Evolutionary conservation across 192 early-diverging fungal genomes (phyloP).

Genomic region (Diversispora epigaea): DNA sequence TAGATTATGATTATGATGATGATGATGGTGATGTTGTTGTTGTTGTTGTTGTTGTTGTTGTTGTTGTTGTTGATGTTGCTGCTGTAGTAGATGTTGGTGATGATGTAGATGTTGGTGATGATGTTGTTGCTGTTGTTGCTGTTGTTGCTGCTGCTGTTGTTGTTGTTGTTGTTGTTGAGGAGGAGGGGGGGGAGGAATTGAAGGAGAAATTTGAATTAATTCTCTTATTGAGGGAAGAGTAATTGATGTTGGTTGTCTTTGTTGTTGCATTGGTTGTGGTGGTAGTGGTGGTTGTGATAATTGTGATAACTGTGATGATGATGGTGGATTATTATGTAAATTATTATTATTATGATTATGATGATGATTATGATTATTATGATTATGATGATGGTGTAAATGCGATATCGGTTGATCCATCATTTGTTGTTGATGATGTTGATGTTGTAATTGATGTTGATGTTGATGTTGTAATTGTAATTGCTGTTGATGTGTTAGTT

Average conservation of each 20-base stretch:
- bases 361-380: background rate
- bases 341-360: background rate
- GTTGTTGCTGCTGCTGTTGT: background rate
- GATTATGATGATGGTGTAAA: background rate
- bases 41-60: no score
- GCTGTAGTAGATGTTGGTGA: background rate
- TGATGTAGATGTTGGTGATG: background rate
- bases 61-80: constrained; percentile 9
- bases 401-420: background rate
- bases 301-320: constrained; percentile 7
- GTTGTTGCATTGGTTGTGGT: background rate
- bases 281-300: background rate
- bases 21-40: background rate
- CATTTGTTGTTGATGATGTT: background rate
- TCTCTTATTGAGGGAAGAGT: constrained; percentile 6
- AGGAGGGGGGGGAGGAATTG: background rate
- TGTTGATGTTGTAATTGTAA: background rate
- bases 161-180: constrained; percentile 18
- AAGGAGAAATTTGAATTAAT: background rate
- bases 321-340: background rate
- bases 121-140: no score
- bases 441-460: background rate
- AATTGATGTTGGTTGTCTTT: background rate
- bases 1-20: background rate
- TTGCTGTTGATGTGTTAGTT: background rate